phyloP scores from a whole-genome alignment of 2,329 filamentous ascomycete species.

The Phaeosphaeriaceae sp. region DNA sequence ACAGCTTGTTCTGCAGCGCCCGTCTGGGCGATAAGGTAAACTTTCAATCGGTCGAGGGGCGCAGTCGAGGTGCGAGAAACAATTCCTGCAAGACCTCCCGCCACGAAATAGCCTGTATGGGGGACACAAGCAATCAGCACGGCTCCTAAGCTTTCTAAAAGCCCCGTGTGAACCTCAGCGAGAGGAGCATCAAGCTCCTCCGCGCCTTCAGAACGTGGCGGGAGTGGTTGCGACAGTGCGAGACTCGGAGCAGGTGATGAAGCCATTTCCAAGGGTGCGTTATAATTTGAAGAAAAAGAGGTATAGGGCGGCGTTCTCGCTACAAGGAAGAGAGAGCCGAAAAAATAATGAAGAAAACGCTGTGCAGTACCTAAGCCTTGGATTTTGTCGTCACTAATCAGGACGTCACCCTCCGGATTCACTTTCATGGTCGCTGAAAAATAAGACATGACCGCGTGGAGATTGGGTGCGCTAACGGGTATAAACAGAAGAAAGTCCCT shows the following conservation, averaged over 20 bases:
- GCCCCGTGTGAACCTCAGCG: slow-evolving; percentile 34
- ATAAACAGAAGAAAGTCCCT: slow-evolving; percentile 93
- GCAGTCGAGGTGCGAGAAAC: slow-evolving; percentile 95
- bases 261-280: slow-evolving; percentile 36
- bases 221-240: slow-evolving; percentile 40
- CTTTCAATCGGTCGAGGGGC: slow-evolving; percentile 94
- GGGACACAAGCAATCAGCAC: slow-evolving; percentile 69
- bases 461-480: slow-evolving; percentile 69
- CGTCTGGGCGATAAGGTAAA: slow-evolving; percentile 95
- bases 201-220: slow-evolving; percentile 43
- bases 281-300: slow-evolving; percentile 31
- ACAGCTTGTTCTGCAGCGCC: slow-evolving; percentile 65
- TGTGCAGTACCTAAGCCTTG: slow-evolving; percentile 89
- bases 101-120: slow-evolving; percentile 96
- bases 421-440: slow-evolving; percentile 89
- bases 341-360: slow-evolving; percentile 72
- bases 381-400: slow-evolving; percentile 87
- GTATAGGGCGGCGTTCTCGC: slow-evolving; percentile 57
- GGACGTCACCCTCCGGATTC: slow-evolving; percentile 91
- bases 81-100: slow-evolving; percentile 91
- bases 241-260: slow-evolving; percentile 26
- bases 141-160: slow-evolving; percentile 47
- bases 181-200: slow-evolving; percentile 32
- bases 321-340: slow-evolving; percentile 76
- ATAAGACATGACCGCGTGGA: slow-evolving; percentile 86